These are phyloP conservation scores for Guadua angustifolia DNA, from an alignment of 176 grass and related monocot species.

Conservation along the genomic window DNA sequence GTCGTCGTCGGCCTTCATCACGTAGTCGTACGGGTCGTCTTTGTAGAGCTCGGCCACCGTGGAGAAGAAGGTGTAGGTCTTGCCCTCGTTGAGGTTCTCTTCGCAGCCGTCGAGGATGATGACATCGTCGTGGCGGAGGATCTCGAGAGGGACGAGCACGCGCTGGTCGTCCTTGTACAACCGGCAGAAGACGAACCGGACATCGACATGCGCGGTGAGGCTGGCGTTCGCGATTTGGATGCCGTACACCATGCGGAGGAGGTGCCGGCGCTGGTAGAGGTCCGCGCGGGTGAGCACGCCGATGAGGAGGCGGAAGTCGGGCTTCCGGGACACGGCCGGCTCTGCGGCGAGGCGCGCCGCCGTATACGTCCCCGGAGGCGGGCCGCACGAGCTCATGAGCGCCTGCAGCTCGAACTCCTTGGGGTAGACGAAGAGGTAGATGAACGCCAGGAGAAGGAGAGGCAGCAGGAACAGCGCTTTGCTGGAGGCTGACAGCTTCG, in stretches of 20 bases:
- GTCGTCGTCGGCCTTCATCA: constrained; percentile 90
- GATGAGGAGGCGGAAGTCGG: constrained; percentile 68
- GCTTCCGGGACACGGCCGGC: constrained; percentile 34
- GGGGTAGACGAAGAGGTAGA: constrained; percentile 65
- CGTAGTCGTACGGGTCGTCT: constrained; percentile 75
- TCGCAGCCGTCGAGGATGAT: constrained; percentile 71
- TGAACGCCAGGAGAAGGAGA: constrained; percentile 56
- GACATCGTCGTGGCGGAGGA: constrained; percentile 60
- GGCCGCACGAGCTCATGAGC: constrained; percentile 46
- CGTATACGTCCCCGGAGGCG: not conserved
- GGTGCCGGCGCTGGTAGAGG: constrained; percentile 60
- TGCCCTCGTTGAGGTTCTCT: constrained; percentile 76
- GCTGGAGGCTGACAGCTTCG: constrained; percentile 44
- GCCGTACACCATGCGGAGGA: constrained; percentile 71
- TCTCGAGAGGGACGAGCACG: constrained; percentile 65
- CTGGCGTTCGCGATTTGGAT: constrained; percentile 36
- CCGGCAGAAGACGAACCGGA: constrained; percentile 67
- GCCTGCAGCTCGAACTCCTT: constrained; percentile 73
- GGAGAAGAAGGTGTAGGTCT: constrained; percentile 71
- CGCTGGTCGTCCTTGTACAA: constrained; percentile 69
- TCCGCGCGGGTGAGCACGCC: constrained; percentile 65
- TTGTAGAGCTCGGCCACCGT: constrained; percentile 39
- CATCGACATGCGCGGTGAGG: constrained; percentile 58
- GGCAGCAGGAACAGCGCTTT: constrained; percentile 59
- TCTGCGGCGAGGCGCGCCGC: not conserved